phyloP scores from a whole-genome alignment of 2,329 filamentous ascomycete species.

The Aspergillus brunneoviolaceus region DNA sequence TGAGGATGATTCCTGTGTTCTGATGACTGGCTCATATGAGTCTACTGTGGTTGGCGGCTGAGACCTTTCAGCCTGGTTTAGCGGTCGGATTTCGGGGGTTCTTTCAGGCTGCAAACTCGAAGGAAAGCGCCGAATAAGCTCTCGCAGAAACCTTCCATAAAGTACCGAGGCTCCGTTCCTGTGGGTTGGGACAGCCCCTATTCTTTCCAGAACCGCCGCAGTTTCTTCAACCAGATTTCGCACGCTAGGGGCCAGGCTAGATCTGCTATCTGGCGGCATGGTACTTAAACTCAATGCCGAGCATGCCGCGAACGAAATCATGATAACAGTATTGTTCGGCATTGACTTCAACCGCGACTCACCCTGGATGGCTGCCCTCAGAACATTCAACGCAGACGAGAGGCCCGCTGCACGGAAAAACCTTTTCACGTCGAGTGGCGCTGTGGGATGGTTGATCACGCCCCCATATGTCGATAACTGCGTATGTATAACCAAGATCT shows the following conservation, averaged over 20 bases:
- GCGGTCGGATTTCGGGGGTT: slow-evolving; percentile 11
- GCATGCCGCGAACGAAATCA: slow-evolving; percentile 74
- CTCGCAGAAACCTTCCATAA: slow-evolving; percentile 57
- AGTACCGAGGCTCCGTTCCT: slow-evolving; percentile 65
- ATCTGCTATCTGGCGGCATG: slow-evolving; percentile 55
- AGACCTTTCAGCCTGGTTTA: slow-evolving; percentile 14
- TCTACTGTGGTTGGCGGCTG: slow-evolving; percentile 15
- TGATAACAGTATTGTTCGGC: slow-evolving; percentile 76
- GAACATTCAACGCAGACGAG: slow-evolving; percentile 71
- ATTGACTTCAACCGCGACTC: slow-evolving; percentile 69
- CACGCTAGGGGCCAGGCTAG: slow-evolving; percentile 62
- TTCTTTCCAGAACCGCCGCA: slow-evolving; percentile 66
- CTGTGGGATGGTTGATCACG: slow-evolving; percentile 72
- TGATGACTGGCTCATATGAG: slow-evolving; percentile 22
- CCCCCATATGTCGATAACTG: slow-evolving; percentile 72
- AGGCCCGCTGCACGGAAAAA: slow-evolving; percentile 72
- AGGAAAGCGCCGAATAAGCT: slow-evolving; percentile 45
- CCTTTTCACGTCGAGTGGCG: slow-evolving; percentile 67
- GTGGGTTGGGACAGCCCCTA: slow-evolving; percentile 65
- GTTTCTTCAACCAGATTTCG: slow-evolving; percentile 66
- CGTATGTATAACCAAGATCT: slow-evolving; percentile 72
- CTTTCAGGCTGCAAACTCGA: slow-evolving; percentile 19
- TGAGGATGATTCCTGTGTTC: slow-evolving; percentile 26
- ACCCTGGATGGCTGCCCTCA: slow-evolving; percentile 71
- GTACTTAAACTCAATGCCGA: slow-evolving; percentile 66